A percentile compares a stretch with the other conserved stretches of the same genome.
Evolutionary conservation across 306 rosid genomes (phyloP).

Genomic region (Datisca glomerata): DNA sequence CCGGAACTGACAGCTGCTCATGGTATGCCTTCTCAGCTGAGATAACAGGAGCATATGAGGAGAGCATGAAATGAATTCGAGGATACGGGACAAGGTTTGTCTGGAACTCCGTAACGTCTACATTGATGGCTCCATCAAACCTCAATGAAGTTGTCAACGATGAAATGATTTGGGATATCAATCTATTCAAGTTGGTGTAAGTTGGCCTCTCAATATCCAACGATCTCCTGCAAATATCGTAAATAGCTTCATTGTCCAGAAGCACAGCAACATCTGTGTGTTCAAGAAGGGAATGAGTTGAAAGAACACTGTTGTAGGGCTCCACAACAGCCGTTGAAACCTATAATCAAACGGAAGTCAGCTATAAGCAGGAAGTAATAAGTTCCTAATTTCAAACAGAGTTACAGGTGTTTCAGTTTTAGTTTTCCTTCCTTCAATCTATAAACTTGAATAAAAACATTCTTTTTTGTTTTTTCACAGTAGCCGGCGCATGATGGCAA

Average conservation of each 20-base stretch:
- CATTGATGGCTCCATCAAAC: conserved; percentile 97
- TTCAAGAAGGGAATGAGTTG: conserved; percentile 92
- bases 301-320: conserved; percentile 95
- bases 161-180: conserved; percentile 90
- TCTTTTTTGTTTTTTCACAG: too few relatives aligned
- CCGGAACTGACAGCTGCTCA: conserved; percentile 90
- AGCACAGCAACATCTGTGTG: conserved; percentile 95
- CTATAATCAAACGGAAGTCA: conserved; percentile 32
- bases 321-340: conserved; percentile 98
- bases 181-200: conserved; percentile 78
- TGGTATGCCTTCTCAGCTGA: conserved; percentile 97
- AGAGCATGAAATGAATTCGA: conserved; percentile 93
- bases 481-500: too few relatives aligned
- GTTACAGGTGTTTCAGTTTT: too few relatives aligned
- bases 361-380: too few relatives aligned
- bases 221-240: conserved; percentile 88
- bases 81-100: conserved; percentile 97
- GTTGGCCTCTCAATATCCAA: conserved; percentile 95
- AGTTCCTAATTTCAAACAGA: too few relatives aligned
- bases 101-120: conserved; percentile 92
- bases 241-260: conserved; percentile 92
- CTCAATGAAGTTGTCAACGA: conserved; percentile 91
- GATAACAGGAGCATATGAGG: conserved; percentile 95
- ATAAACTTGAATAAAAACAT: too few relatives aligned
- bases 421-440: too few relatives aligned